Evolutionary conservation across 139 green algal species (phyloP).

Genomic region (Haematococcus lacustris): DNA sequence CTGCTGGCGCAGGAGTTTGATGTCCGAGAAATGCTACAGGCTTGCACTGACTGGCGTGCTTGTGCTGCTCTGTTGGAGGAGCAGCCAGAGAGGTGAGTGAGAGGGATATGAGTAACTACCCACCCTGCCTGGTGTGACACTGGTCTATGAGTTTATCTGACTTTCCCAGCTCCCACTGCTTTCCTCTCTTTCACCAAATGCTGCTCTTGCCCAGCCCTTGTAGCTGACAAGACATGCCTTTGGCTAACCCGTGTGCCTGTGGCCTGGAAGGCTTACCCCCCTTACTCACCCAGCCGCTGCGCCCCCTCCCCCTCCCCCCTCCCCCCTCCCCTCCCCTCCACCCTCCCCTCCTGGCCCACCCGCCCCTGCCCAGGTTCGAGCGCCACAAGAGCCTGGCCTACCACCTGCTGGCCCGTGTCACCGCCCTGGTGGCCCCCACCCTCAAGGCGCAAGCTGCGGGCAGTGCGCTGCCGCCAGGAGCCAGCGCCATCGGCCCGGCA

Average conservation of each 20-base stretch:
- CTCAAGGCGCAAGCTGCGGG: no score
- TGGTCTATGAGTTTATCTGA: no score
- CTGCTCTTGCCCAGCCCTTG: background rate
- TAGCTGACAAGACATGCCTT: background rate
- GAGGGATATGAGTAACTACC: no score
- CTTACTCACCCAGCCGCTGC: background rate
- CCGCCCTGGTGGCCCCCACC: background rate
- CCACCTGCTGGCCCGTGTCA: background rate
- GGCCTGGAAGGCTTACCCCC: background rate
- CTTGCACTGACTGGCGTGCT: background rate
- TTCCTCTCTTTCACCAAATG: background rate
- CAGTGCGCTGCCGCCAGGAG: no score
- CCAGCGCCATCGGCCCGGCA: no score
- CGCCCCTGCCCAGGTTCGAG: background rate
- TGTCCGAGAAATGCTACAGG: background rate
- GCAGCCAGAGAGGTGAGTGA: background rate
- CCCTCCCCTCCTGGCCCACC: background rate
- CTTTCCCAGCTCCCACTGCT: no score
- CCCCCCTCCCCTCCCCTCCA: no score
- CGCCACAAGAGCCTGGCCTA: background rate
- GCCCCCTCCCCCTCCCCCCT: background rate
- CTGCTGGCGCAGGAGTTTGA: conserved; percentile 1
- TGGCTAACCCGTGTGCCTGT: background rate
- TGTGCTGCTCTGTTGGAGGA: background rate
- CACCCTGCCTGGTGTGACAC: no score